Evolutionary conservation across 192 early-diverging fungal genomes (phyloP), one percentile per base, ranked within the genome.

Genomic region (Coemansia sp.): DNA sequence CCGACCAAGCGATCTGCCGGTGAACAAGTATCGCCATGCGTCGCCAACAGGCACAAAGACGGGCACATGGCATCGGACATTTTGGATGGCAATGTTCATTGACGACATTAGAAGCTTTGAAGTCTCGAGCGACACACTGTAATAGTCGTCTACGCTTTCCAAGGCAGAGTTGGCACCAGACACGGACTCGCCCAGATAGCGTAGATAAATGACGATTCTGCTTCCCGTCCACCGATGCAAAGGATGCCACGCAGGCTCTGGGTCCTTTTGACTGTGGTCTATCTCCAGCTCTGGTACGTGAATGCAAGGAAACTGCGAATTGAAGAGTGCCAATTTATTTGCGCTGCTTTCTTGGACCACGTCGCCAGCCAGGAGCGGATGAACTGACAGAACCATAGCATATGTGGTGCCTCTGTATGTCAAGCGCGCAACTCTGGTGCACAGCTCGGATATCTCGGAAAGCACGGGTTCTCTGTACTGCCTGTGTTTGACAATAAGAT

Each of bases 201-300:
- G 66, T 13, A 89, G 60, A 48, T 88, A 80, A 9, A 92, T 68
- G n/a, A 92, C 74, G 15, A 71, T 72, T 23, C 71, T 77, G 34
- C 80, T 56, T 10, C 81, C 86, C 5, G 89, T 86, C 89, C 89
- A 90, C n/a, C 87, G 85, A 67, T 92, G 90, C 55, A 92, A 75
- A 40, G 75, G 77, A 35, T 90, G 86, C 74, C 75, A 82, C 10
- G 74, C 67, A 6, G 61, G 28, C 13, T 74, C 65, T 3, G 73
- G 52, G 25, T 68, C 71, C 33, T 61, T 42, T 58, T 80, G 76
- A 43, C 71, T 69, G 63, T 78, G 67, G 74, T 77, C 77, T 55
- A 66, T 52, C 61, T 75, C 74, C 46, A 81, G 66, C 72, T 74
- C 75, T 42, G 65, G 63, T 7, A 74, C 59, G 55, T 82, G 79